Base-by-base conservation (phyloP, 164 flowering plant genomes). In the Protea cynaroides region DNA sequence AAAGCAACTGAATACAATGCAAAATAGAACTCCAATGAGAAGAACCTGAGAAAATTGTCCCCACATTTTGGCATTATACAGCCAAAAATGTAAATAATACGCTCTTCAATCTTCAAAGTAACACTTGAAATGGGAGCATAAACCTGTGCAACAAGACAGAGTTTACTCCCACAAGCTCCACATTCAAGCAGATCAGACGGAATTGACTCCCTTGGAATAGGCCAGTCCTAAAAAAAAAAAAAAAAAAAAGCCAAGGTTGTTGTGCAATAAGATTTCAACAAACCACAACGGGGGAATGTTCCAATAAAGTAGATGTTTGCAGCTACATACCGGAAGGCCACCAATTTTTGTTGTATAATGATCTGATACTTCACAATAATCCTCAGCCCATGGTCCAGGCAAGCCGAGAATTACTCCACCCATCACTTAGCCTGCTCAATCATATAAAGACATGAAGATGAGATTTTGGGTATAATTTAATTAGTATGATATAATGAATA, bases 351-450 rank as follows among this genome's bases (percentile, higher is more conserved):
- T 75, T 17, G 97, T 89, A 68, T 79, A 89, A 58, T 84, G 87
- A 79, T 86, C 96, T 59, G 91, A 80, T 2, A 75, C 69, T 76
- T 93, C 98, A 51, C 65, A 69, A 52, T 76, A 61, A 75, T 86
- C 76, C 40, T 72, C 75, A 9, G 97, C 98, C 98, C 98, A 90
- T 3, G 82, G 80, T 19, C 98, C 97, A 5, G 98, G 97, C 84
- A 93, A 70, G 67, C 98, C 97, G 14, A 93, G 74, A 57, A 86
- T 38, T 0, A 81, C 82, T 79, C 70, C 68, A 17, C 72, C 80
- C 95, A 88, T 85, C 58, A 40, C 65, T 66, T 43, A 50, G 40
- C 17, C 69, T 63, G 22, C 36, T 14, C 21, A 36, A 49, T 40
- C 43, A 12, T 18, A 29, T 5, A 29, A 29, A 55, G 56, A 6